Percentiles rank a stretch among this genome's conserved stretches.
Evolutionary conservation across 208 protist species (phyloP).

Genomic region (Crithidia sp.): DNA sequence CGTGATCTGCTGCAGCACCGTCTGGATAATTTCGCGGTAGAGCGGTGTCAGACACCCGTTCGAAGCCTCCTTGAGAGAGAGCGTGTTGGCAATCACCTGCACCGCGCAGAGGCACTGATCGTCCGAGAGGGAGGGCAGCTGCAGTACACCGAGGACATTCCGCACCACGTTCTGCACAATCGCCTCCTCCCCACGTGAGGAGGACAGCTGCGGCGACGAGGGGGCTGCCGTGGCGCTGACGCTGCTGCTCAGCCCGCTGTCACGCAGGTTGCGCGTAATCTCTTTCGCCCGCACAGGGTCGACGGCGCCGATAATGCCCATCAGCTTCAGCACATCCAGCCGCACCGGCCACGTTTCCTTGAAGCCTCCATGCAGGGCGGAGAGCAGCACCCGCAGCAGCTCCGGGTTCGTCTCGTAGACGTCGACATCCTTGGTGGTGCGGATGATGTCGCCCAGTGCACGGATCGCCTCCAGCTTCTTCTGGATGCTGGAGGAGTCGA

Average conservation of each 20-base stretch:
- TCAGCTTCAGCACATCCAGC: conserved; percentile 87
- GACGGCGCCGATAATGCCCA: conserved; percentile 90
- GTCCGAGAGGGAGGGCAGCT: conserved; percentile 80
- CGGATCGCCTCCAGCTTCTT: conserved; percentile 90
- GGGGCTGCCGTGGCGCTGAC: conserved; percentile 17
- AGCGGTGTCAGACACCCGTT: conserved; percentile 53
- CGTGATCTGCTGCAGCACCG: conserved; percentile 64
- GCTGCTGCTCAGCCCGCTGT: conserved; percentile 44
- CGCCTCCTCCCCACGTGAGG: conserved; percentile 55
- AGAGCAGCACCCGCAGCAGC: conserved; percentile 81
- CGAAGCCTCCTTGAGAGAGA: conserved; percentile 66
- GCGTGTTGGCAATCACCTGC: conserved; percentile 70
- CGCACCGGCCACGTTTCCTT: conserved; percentile 91
- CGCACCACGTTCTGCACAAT: conserved; percentile 77
- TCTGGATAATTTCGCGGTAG: conserved; percentile 71
- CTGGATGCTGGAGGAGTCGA: conserved; percentile 79
- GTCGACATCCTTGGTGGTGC: conserved; percentile 85
- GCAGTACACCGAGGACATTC: conserved; percentile 79
- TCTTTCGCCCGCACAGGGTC: conserved; percentile 85
- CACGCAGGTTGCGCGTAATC: conserved; percentile 62
- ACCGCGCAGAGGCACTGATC: conserved; percentile 84
- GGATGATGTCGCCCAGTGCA: conserved; percentile 85
- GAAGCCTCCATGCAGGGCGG: conserved; percentile 83
- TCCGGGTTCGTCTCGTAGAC: conserved; percentile 81
- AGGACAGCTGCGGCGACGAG: conserved; percentile 22